Conservation (phyloP, 31 red algal species). For the Asparagopsis taxiformis region DNA sequence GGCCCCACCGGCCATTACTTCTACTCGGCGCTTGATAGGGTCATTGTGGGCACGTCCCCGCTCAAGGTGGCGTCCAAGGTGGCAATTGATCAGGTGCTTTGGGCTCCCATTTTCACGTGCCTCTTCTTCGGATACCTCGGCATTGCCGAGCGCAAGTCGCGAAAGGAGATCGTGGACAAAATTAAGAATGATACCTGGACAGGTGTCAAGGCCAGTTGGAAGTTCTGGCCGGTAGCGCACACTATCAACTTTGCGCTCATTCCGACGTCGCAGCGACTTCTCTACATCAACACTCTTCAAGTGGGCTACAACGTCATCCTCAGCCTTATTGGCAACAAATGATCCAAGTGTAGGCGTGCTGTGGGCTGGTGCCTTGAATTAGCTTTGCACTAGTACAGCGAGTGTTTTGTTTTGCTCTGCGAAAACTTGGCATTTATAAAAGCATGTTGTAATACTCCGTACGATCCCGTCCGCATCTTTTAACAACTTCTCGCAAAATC, state of each 20-base stretch:
- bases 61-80: slow-evolving; percentile 87
- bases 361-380: no score
- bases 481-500: slow-evolving; percentile 26
- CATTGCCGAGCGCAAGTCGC: slow-evolving; percentile 51
- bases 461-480: no score
- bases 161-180: slow-evolving; percentile 68
- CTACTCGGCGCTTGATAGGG: slow-evolving; percentile 67
- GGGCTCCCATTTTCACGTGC: slow-evolving; percentile 86
- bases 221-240: slow-evolving; percentile 80
- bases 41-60: slow-evolving; percentile 71
- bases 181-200: slow-evolving; percentile 77
- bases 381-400: no score
- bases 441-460: no score
- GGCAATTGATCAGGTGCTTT: slow-evolving; percentile 82
- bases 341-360: neutral
- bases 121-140: slow-evolving; percentile 83
- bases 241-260: slow-evolving; percentile 91
- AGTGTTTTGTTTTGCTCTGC: no score
- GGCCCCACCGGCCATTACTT: slow-evolving; percentile 89
- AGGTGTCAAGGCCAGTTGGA: slow-evolving; percentile 80
- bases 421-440: no score
- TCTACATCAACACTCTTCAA: slow-evolving; percentile 97
- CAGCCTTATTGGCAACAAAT: slow-evolving; percentile 49
- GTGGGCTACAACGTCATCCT: slow-evolving; percentile 75
- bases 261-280: slow-evolving; percentile 78